Conservation (phyloP, 495 filamentous ascomycete species). For the Durotheca rogersii region DNA sequence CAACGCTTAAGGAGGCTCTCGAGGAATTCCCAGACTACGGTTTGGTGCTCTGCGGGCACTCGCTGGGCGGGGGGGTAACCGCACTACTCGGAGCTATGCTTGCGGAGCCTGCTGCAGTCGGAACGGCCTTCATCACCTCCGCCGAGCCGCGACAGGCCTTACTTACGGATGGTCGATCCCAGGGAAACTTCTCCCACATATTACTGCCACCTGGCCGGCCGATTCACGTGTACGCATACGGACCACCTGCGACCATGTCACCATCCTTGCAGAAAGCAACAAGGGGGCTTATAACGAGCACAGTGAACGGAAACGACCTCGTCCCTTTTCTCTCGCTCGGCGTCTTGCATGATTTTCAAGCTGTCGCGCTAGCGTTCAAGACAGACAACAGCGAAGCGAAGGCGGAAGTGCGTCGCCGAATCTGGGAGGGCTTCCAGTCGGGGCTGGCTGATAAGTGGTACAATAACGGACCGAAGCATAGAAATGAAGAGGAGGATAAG, state of each 20-base stretch:
- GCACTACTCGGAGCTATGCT: constrained; percentile 74
- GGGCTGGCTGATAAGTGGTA: constrained; percentile 51
- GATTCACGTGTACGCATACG: constrained; percentile 79
- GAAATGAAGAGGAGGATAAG: constrained; percentile 57
- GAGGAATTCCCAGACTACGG: constrained; percentile 73
- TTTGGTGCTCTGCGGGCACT: constrained; percentile 74
- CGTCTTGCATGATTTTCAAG: constrained; percentile 73
- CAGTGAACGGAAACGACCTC: constrained; percentile 70
- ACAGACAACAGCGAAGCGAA: constrained; percentile 64
- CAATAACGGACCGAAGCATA: constrained; percentile 25
- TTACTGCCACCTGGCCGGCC: constrained; percentile 65
- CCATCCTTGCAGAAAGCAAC: constrained; percentile 70
- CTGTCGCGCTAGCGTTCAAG: constrained; percentile 69
- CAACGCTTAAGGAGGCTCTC: constrained; percentile 67
- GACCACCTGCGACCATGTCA: constrained; percentile 72
- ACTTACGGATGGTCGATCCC: constrained; percentile 31
- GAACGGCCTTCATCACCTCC: constrained; percentile 50
- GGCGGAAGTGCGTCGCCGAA: constrained; percentile 62
- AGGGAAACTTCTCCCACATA: constrained; percentile 36
- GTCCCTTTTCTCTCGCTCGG: constrained; percentile 75
- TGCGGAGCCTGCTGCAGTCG: constrained; percentile 56
- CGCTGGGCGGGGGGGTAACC: constrained; percentile 73
- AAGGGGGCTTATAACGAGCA: constrained; percentile 72
- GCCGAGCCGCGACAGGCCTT: constrained; percentile 45
- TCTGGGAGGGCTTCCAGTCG: constrained; percentile 61